phyloP scores from a whole-genome alignment of 106 monocot species.

The Narthecium ossifragum region DNA sequence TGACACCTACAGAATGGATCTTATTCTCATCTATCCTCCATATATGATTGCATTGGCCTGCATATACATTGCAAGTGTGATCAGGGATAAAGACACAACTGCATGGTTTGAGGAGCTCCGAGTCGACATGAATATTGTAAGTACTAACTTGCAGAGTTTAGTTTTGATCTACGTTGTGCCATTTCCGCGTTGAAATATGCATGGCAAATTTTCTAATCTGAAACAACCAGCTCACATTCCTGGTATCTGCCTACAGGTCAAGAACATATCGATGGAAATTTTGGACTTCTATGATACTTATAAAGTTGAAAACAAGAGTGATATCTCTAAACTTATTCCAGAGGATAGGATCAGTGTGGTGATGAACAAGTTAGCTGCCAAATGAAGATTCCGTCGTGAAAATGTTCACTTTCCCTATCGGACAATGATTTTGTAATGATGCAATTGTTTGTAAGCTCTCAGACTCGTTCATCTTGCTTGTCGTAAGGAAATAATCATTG shows the following conservation, averaged over 20 bases:
- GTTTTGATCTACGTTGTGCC: too few relatives aligned
- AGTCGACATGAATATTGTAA: conserved; percentile 92
- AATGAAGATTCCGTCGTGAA: too few relatives aligned
- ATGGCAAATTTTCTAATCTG: too few relatives aligned
- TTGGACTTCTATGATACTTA: conserved; percentile 77
- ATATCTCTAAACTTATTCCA: conserved; percentile 24
- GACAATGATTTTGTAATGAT: too few relatives aligned
- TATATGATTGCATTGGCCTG: conserved; percentile 95
- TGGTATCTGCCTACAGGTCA: conserved; percentile 47
- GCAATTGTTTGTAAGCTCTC: too few relatives aligned
- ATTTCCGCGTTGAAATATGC: too few relatives aligned
- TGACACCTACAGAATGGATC: conserved; percentile 97
- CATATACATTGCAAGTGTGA: conserved; percentile 86
- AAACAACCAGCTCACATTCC: too few relatives aligned
- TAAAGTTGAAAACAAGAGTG: conserved; percentile 28
- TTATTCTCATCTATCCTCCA: conserved; percentile 90
- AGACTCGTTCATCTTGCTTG: too few relatives aligned
- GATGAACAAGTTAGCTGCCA: conserved; percentile 56
- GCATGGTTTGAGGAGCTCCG: conserved; percentile 98
- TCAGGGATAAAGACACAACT: conserved; percentile 88
- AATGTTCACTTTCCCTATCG: too few relatives aligned
- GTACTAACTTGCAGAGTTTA: too few relatives aligned
- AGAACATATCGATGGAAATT: conserved; percentile 96
- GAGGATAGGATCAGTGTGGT: conserved; percentile 73
- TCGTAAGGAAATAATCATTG: too few relatives aligned